Evolutionary conservation across 2,329 filamentous ascomycete species (phyloP).

Genomic region (Pseudofabraea citricarpa): DNA sequence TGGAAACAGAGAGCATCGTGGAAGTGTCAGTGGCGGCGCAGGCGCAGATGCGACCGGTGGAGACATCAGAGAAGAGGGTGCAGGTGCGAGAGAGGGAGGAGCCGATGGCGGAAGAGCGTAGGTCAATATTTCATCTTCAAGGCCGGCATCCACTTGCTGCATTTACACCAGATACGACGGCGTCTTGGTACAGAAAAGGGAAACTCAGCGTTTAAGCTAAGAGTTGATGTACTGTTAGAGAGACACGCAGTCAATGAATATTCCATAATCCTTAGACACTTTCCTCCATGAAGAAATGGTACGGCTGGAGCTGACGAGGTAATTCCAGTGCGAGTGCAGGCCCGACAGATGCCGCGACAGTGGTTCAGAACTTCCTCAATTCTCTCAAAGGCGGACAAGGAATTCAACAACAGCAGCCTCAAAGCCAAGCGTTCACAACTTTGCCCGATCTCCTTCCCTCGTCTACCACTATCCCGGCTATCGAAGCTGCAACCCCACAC

Average conservation of each 20-base stretch:
- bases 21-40: conserved; percentile 70
- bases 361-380: conserved; percentile 83
- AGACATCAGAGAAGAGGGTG: conserved; percentile 85
- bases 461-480: conserved; percentile 70
- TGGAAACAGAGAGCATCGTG: conserved; percentile 53
- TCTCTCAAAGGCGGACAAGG: conserved; percentile 61
- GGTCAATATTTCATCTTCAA: conserved; percentile 51
- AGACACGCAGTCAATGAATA: conserved; percentile 24
- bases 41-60: conserved; percentile 84
- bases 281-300: neutral
- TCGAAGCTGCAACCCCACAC: conserved; percentile 52
- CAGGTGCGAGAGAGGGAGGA: conserved; percentile 83
- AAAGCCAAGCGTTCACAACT: conserved; percentile 71
- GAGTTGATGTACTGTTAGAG: conserved; percentile 27
- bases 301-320: conserved; percentile 37
- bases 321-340: conserved; percentile 52
- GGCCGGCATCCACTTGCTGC: conserved; percentile 13
- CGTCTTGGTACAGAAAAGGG: conserved; percentile 24
- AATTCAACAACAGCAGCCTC: conserved; percentile 33
- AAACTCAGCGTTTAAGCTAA: conserved; percentile 9
- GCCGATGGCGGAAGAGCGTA: conserved; percentile 99
- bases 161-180: conserved; percentile 21
- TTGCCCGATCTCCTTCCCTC: conserved; percentile 81
- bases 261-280: too few species aligned
- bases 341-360: conserved; percentile 63